A percentile compares a stretch with the other conserved stretches of the same genome.
Evolutionary conservation across 306 rosid species (phyloP).

Genomic region (Vicia villosa): DNA sequence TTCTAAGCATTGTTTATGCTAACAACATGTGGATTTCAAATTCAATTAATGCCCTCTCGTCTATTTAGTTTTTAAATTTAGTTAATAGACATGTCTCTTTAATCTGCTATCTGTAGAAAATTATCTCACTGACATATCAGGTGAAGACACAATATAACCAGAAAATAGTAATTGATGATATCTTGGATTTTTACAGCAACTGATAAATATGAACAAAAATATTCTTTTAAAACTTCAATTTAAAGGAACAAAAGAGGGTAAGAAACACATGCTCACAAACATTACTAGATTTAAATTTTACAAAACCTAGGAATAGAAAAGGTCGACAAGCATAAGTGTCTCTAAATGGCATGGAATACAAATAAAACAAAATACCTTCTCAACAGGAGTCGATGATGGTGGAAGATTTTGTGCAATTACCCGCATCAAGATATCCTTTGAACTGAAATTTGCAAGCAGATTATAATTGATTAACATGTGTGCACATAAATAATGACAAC

Average conservation of each 20-base stretch:
- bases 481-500: constrained; percentile 4
- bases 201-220: background rate
- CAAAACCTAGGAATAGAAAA: constrained; percentile 36
- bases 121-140: background rate
- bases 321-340: background rate
- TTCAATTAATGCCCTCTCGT: background rate
- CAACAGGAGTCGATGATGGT: constrained; percentile 79
- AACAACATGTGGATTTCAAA: background rate
- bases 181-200: constrained; percentile 8
- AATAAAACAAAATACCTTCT: constrained; percentile 67
- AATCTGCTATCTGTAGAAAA: background rate
- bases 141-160: background rate
- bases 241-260: constrained; percentile 15
- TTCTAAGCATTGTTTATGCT: background rate
- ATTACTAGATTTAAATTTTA: constrained; percentile 17
- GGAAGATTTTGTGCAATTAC: constrained; percentile 82
- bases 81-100: background rate
- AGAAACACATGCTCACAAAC: constrained; percentile 3
- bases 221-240: background rate
- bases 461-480: constrained; percentile 25
- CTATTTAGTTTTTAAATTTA: background rate
- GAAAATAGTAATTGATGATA: background rate
- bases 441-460: constrained; percentile 52
- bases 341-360: constrained; percentile 6
- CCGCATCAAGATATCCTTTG: constrained; percentile 97